phyloP scores from a whole-genome alignment of 495 filamentous ascomycete species.

The Hypomontagnella submonticulosa region DNA sequence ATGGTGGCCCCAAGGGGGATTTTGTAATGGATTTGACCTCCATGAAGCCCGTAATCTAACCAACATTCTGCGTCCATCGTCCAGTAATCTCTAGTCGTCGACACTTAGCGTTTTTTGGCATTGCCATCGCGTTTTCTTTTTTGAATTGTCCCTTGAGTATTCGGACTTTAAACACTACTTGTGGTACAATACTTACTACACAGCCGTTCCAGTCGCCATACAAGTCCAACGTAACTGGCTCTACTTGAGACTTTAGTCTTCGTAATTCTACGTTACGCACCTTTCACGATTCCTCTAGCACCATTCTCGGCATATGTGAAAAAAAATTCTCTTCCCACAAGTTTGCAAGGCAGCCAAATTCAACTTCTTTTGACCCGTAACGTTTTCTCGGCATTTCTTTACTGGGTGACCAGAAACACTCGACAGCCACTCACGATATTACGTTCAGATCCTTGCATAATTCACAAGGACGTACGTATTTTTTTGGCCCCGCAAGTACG shows the following conservation, averaged over 20 bases:
- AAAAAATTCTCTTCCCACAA: neutral
- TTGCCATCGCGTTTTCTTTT: constrained; percentile 2
- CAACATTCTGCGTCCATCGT: neutral
- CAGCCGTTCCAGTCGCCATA: neutral
- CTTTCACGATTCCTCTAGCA: neutral
- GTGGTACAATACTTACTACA: neutral
- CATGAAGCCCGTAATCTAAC: no score
- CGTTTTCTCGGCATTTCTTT: constrained; percentile 1
- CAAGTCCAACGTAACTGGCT: neutral
- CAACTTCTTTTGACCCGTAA: neutral
- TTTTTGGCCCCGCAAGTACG: no score
- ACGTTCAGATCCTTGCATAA: no score
- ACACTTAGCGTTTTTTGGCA: constrained; percentile 23
- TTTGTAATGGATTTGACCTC: no score
- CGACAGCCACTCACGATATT: neutral
- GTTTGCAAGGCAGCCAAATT: neutral
- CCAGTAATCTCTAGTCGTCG: no score
- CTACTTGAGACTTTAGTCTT: neutral
- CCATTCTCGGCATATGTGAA: no score
- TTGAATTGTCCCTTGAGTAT: constrained; percentile 8
- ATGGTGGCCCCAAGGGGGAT: no score
- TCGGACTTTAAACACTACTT: constrained; percentile 15
- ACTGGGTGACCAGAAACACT: neutral
- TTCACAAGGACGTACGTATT: no score
- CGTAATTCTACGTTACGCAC: neutral